These are phyloP conservation scores for Phytophthora pluvialis DNA, from an alignment of 352 stramenopile species.

Conservation along the genomic window DNA sequence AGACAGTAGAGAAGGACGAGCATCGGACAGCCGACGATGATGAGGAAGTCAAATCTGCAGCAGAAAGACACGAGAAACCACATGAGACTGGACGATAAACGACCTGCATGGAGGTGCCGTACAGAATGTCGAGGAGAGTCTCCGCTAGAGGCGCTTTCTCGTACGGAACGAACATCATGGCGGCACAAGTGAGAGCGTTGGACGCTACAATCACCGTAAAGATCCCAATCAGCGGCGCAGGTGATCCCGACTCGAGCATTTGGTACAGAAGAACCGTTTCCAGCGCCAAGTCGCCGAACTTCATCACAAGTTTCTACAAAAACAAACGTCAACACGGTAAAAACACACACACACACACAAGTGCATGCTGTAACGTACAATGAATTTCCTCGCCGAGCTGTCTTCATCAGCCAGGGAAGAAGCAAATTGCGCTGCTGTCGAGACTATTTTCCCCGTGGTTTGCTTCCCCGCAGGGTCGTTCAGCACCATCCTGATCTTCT, in stretches of 20 bases:
- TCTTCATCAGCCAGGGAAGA: neutral
- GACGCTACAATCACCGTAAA: slow-evolving; percentile 27
- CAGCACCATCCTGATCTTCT: neutral
- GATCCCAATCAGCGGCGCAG: slow-evolving; percentile 10
- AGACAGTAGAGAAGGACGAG: slow-evolving; percentile 31
- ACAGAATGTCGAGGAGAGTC: slow-evolving; percentile 41
- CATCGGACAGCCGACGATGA: slow-evolving; percentile 33
- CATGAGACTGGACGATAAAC: too few species aligned
- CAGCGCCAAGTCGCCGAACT: slow-evolving; percentile 23
- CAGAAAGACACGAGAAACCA: neutral
- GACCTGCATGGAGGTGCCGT: too few species aligned
- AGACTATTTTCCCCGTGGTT: too few species aligned
- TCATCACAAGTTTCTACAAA: slow-evolving; percentile 27
- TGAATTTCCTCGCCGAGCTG: slow-evolving; percentile 6
- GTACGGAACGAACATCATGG: slow-evolving; percentile 26
- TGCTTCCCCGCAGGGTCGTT: neutral
- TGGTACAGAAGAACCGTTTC: slow-evolving; percentile 34
- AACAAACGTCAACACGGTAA: too few species aligned
- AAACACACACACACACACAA: too few species aligned
- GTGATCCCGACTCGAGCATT: slow-evolving; percentile 31
- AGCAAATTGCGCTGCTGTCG: neutral
- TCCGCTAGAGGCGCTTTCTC: slow-evolving; percentile 18
- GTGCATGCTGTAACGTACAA: slow-evolving; percentile 9
- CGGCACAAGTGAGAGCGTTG: slow-evolving; percentile 21
- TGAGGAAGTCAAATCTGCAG: slow-evolving; percentile 38